Evolutionary conservation across 345 rosid species (phyloP).

Genomic region (Punica granatum): DNA sequence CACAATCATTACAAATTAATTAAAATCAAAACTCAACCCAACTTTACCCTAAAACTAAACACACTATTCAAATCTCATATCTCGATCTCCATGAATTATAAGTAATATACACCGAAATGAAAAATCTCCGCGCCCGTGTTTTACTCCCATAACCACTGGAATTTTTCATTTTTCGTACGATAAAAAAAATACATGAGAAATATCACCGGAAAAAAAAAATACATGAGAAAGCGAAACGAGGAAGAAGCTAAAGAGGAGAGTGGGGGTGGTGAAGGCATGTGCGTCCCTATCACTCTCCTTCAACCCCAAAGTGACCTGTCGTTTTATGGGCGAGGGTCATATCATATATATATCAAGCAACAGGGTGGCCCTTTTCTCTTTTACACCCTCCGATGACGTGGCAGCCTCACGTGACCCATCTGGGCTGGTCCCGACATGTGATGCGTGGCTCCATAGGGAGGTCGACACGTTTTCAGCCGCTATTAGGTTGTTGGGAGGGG

Average conservation of each 20-base stretch:
- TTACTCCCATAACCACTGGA: no score
- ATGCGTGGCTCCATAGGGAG: conserved; percentile 10
- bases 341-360: no score
- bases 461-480: conserved; percentile 16
- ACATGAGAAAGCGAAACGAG: background rate
- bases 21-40: no score
- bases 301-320: conserved; percentile 26
- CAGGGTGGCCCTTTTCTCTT: background rate
- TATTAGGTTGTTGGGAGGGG: background rate
- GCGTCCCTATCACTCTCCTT: background rate
- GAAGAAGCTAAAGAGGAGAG: background rate
- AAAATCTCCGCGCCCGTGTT: no score
- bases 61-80: no score
- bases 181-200: no score
- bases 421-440: conserved; percentile 3
- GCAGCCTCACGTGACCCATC: conserved; percentile 15
- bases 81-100: no score
- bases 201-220: background rate
- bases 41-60: no score
- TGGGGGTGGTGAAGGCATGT: conserved; percentile 29
- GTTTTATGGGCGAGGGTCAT: conserved; percentile 13
- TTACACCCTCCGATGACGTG: background rate
- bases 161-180: no score
- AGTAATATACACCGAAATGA: no score
- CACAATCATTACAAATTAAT: no score